Base-by-base conservation (phyloP, 345 rosid species). In the Boechera retrofracta region DNA sequence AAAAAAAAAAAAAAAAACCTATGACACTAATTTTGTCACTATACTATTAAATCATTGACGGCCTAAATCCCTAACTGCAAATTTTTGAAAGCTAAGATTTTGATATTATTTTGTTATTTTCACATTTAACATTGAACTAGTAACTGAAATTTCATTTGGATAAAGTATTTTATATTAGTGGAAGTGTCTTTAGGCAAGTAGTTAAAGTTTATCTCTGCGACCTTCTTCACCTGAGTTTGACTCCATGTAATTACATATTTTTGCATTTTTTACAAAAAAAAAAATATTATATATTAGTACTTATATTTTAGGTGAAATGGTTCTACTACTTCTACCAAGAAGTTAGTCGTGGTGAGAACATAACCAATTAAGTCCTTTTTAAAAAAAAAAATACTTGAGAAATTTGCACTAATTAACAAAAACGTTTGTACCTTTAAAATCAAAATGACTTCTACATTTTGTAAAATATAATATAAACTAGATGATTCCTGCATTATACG, bases 221-320 rank as follows among this genome's bases (percentile, higher is more conserved):
- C 21, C 1, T 18, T 18, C 21, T 18, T 1, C 21, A 18, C 21
- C 21, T 0, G 21, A 18, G 21, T 18, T 18, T 1, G 21, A 18
- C 1, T 18, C 21, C 21, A 18, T 18, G 21, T 18, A 18, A 18
- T 18, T 18, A 18, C 21, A 18, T 18, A 18, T n/a, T n/a, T 18
- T 18, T 18, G 21, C 21, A 18, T 18, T n/a, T n/a, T n/a, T n/a
- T n/a, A n/a, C n/a, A n/a, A n/a, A 18, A 18, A 18, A 18, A 1
- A 18, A 18, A 18, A 1, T 18, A 18, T 18, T 18, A 18, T 18
- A 18, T 18, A 18, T 65, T 44, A 10, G 18, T 9, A 15, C n/a
- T 64, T 32, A 64, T 41, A 24, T 21, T 15, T 60, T 52, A 68
- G 75, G 64, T 61, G 75, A 42, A 69, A 29, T 68, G 7, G 65